Evolutionary conservation across 1,284 basidiomycete genomes (phyloP).

Genomic region (Amylostereum areolatum): DNA sequence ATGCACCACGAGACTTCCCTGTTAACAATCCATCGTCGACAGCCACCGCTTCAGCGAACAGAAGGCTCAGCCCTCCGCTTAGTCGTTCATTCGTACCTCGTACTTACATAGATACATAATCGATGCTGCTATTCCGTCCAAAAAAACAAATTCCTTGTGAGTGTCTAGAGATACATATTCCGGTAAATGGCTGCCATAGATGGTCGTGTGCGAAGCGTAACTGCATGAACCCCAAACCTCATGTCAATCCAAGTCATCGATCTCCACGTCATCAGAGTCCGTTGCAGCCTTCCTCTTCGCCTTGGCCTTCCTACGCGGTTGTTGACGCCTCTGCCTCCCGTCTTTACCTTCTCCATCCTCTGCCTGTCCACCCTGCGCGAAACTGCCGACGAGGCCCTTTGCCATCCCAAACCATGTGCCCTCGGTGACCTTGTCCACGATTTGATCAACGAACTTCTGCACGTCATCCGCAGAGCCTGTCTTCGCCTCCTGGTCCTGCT

Average conservation of each 20-base stretch:
- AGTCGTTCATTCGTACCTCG: background rate
- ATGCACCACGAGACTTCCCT: too few relatives aligned
- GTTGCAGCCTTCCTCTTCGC: too few relatives aligned
- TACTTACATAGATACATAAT: background rate
- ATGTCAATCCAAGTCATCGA: too few relatives aligned
- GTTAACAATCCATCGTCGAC: background rate
- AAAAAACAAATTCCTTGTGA: too few relatives aligned
- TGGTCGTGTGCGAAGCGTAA: too few relatives aligned
- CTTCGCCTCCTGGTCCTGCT: slow-evolving; percentile 25
- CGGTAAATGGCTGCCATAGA: too few relatives aligned
- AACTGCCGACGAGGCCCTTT: slow-evolving; percentile 24
- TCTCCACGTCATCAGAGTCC: too few relatives aligned
- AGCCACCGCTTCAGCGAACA: slow-evolving; percentile 9
- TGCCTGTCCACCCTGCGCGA: slow-evolving; percentile 6
- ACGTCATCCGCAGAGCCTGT: slow-evolving; percentile 22
- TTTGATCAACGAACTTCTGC: slow-evolving; percentile 36
- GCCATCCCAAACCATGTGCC: slow-evolving; percentile 39
- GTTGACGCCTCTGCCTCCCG: background rate
- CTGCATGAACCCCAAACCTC: too few relatives aligned
- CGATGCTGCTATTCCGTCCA: too few relatives aligned
- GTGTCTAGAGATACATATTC: too few relatives aligned
- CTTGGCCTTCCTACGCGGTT: slow-evolving; percentile 2
- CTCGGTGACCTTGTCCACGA: slow-evolving; percentile 33
- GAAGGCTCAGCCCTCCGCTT: background rate
- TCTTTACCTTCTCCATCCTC: slow-evolving; percentile 3